Percentiles rank a stretch among this genome's conserved stretches.
Conservation (phyloP, 176 grass and related monocot species). For the Triticum timopheevii region DNA sequence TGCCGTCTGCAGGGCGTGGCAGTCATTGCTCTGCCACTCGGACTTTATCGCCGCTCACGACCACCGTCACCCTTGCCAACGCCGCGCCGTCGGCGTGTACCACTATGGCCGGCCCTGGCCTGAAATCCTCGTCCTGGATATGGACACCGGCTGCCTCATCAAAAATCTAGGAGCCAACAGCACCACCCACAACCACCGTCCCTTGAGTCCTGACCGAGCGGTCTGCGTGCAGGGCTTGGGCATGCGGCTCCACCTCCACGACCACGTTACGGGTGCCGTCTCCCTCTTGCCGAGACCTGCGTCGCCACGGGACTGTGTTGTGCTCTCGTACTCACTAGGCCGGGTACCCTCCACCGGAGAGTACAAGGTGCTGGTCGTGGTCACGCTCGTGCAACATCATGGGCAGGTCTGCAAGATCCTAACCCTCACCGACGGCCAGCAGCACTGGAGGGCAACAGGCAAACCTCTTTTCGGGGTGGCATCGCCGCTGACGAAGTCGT, state of each 20-base stretch:
- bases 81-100: background rate
- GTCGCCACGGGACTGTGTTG: background rate
- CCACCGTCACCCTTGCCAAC: background rate
- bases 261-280: background rate
- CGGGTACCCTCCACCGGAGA: background rate
- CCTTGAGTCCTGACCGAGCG: no score
- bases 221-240: background rate
- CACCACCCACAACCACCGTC: background rate
- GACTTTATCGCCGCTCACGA: background rate
- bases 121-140: background rate
- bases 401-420: background rate
- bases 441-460: background rate
- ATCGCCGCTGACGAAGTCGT: background rate
- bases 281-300: background rate
- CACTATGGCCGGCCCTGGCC: fast-evolving
- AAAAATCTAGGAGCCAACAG: background rate
- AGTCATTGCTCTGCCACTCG: background rate
- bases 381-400: background rate
- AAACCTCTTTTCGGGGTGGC: background rate
- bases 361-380: background rate
- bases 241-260: background rate
- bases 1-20: background rate
- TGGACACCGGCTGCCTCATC: background rate
- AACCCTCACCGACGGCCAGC: background rate
- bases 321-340: background rate